A percentile compares a stretch with the other conserved stretches of the same genome.
Evolutionary conservation across 768 basidiomycete genomes (phyloP).

Genomic region (Calocybe indica): DNA sequence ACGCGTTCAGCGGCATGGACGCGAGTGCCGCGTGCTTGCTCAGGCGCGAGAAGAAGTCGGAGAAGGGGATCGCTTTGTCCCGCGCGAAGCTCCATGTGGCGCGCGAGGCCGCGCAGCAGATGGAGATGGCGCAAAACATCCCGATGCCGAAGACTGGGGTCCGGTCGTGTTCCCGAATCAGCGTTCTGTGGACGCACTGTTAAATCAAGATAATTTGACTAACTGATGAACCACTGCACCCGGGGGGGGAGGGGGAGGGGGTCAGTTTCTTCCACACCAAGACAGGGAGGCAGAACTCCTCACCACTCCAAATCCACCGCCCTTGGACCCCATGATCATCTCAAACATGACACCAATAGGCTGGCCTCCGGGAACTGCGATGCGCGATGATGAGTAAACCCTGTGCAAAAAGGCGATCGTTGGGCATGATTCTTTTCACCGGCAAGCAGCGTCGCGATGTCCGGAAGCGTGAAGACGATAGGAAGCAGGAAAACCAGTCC

Average conservation of each 20-base stretch:
- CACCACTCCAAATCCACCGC: conserved; percentile 59
- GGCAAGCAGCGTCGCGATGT: conserved; percentile 43
- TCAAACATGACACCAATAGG: conserved; percentile 61
- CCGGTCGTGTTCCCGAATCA: conserved; percentile 1
- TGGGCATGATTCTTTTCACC: conserved; percentile 24
- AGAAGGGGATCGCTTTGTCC: conserved; percentile 58
- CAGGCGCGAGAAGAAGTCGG: conserved; percentile 41
- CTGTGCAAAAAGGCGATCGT: not conserved
- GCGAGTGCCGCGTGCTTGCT: conserved; percentile 23
- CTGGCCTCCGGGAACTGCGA: conserved; percentile 51
- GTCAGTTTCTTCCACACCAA: not conserved
- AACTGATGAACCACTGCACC: conserved; percentile 37
- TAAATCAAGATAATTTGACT: conserved; percentile 3
- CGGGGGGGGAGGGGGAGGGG: not conserved
- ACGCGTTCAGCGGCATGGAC: conserved; percentile 51
- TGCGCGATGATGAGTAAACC: not conserved
- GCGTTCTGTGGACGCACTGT: not conserved
- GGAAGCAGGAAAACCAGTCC: conserved; percentile 57
- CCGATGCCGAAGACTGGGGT: conserved; percentile 46
- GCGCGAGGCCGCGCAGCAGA: conserved; percentile 60
- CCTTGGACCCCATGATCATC: conserved; percentile 53
- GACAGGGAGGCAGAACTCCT: conserved; percentile 6
- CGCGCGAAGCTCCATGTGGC: conserved; percentile 70
- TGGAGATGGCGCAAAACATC: conserved; percentile 62
- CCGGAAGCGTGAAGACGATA: conserved; percentile 60